phyloP scores from a whole-genome alignment of 108 stramenopile species.

The Cyclotella cryptica region DNA sequence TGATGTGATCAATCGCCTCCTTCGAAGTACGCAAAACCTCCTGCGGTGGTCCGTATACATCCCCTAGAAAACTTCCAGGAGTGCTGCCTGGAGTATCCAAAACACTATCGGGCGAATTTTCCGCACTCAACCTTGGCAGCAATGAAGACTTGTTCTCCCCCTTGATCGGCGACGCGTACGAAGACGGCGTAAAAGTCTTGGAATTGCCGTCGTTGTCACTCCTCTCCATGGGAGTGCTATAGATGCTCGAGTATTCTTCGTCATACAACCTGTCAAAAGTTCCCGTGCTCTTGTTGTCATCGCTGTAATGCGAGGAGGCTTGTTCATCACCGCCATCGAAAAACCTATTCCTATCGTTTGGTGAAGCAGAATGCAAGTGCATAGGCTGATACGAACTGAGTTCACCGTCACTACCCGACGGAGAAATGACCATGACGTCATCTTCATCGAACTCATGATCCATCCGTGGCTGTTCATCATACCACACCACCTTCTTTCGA shows the following conservation, averaged over 20 bases:
- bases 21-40: too few relatives aligned
- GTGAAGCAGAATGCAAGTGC: neutral
- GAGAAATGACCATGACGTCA: neutral
- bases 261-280: slow-evolving; percentile 19
- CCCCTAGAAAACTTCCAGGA: slow-evolving; percentile 8
- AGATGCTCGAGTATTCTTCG: slow-evolving; percentile 18
- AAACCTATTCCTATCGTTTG: neutral
- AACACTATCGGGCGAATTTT: slow-evolving; percentile 20
- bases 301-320: neutral
- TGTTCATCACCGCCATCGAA: neutral
- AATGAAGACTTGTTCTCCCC: neutral
- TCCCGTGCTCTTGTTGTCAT: slow-evolving; percentile 11
- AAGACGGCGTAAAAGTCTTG: neutral
- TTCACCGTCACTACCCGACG: slow-evolving; percentile 12
- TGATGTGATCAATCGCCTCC: too few relatives aligned
- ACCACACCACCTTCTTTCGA: neutral
- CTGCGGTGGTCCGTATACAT: neutral
- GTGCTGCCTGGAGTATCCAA: slow-evolving; percentile 18
- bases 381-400: slow-evolving; percentile 8
- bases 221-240: slow-evolving; percentile 2
- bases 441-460: neutral
- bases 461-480: neutral
- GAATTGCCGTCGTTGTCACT: neutral
- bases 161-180: neutral
- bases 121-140: neutral